Conservation (phyloP, 768 basidiomycete genomes). For the Termitomyces sp. region DNA sequence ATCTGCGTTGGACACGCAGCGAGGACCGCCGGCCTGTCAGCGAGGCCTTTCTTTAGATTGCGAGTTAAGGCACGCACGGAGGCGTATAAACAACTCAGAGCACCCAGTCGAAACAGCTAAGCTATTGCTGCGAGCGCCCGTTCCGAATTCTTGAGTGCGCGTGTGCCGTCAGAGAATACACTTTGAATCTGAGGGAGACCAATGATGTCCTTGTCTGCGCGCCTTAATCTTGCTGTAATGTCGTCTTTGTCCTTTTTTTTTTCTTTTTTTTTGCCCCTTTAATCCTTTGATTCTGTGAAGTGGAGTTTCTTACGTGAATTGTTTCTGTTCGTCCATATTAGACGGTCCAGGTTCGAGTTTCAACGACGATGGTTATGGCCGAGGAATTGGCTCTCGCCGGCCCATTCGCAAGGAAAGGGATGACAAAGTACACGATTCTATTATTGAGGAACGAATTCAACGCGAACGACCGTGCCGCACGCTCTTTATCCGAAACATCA, state of each 20-base stretch:
- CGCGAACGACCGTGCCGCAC: conserved; percentile 94
- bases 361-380: conserved; percentile 44
- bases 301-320: conserved; percentile 42
- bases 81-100: conserved; percentile 27
- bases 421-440: conserved; percentile 85
- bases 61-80: conserved; percentile 47
- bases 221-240: conserved; percentile 36
- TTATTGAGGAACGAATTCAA: conserved; percentile 91
- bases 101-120: conserved; percentile 35
- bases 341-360: conserved; percentile 56
- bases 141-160: conserved; percentile 21
- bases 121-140: conserved; percentile 41
- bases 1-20: conserved; percentile 30
- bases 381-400: conserved; percentile 31
- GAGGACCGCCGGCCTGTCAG: conserved; percentile 14
- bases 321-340: conserved; percentile 43
- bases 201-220: conserved; percentile 29
- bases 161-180: conserved; percentile 20
- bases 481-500: conserved; percentile 95
- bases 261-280: conserved; percentile 11
- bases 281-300: conserved; percentile 27
- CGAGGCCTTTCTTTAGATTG: conserved; percentile 25
- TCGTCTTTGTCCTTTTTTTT: conserved; percentile 35
- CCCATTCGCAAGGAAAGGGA: conserved; percentile 70
- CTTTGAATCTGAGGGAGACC: conserved; percentile 15